Evolutionary conservation across 192 early-diverging fungal species (phyloP).

Genomic region (Coemansia sp.): DNA sequence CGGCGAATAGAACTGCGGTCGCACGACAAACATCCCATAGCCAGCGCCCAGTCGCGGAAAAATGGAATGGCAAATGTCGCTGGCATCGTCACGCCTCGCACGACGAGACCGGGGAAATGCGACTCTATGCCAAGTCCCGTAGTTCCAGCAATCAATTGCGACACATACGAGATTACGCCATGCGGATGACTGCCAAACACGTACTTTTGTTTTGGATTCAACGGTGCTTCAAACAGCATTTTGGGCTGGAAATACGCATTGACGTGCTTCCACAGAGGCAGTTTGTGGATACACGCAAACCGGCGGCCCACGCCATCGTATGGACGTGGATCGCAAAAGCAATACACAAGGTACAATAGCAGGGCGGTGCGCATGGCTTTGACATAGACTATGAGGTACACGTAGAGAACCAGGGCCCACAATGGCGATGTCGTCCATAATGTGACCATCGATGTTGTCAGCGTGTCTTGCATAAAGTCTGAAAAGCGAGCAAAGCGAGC

Average conservation of each 20-base stretch:
- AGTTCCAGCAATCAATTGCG: slow-evolving; percentile 78
- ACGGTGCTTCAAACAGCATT: slow-evolving; percentile 76
- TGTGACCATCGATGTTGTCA: slow-evolving; percentile 47
- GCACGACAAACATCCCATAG: slow-evolving; percentile 75
- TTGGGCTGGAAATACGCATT: slow-evolving; percentile 77
- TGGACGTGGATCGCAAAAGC: slow-evolving; percentile 72
- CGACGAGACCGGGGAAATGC: slow-evolving; percentile 75
- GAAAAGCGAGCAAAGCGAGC: slow-evolving; percentile 17
- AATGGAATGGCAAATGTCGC: slow-evolving; percentile 84
- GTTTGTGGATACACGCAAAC: slow-evolving; percentile 51
- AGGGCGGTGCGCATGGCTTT: slow-evolving; percentile 59
- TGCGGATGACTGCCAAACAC: slow-evolving; percentile 93
- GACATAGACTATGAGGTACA: slow-evolving; percentile 60
- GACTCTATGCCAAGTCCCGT: slow-evolving; percentile 75
- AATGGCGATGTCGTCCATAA: slow-evolving; percentile 41
- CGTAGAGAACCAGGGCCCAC: slow-evolving; percentile 57
- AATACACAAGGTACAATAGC: slow-evolving; percentile 74
- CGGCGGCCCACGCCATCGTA: slow-evolving; percentile 75
- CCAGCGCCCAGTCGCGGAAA: slow-evolving; percentile 80
- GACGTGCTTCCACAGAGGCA: slow-evolving; percentile 73
- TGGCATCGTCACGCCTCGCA: slow-evolving; percentile 77
- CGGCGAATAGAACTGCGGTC: slow-evolving; percentile 72
- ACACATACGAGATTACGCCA: slow-evolving; percentile 82
- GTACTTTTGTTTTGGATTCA: slow-evolving; percentile 83
- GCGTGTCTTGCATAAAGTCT: slow-evolving; percentile 24